Percentiles rank a stretch among this genome's conserved stretches.
These are phyloP conservation scores for Zymoseptoria crescenta DNA, from an alignment of 2,329 filamentous ascomycete species.

Conservation along the genomic window DNA sequence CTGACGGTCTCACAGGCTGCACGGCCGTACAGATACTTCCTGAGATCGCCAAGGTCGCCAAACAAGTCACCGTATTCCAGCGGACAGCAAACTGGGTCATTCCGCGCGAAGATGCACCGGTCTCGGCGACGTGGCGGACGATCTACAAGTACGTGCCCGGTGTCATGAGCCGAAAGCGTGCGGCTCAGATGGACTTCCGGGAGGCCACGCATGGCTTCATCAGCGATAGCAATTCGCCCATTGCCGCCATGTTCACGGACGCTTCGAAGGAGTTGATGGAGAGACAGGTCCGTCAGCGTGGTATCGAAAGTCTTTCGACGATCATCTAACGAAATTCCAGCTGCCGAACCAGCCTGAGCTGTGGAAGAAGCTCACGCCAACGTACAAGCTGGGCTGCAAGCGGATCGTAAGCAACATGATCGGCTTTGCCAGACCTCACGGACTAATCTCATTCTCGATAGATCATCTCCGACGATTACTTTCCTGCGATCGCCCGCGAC, in stretches of 20 bases:
- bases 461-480: conserved; percentile 50
- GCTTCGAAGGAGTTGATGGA: conserved; percentile 36
- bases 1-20: conserved; percentile 35
- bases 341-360: conserved; percentile 44
- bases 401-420: conserved; percentile 28
- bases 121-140: conserved; percentile 36
- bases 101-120: conserved; percentile 43
- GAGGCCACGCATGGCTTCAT: conserved; percentile 43
- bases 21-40: conserved; percentile 53
- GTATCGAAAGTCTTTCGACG: background rate
- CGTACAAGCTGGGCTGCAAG: conserved; percentile 49
- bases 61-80: conserved; percentile 48
- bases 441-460: background rate
- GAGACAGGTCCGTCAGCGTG: conserved; percentile 13
- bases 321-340: conserved; percentile 15
- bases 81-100: conserved; percentile 53
- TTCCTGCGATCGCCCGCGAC: conserved; percentile 39
- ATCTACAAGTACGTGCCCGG: conserved; percentile 46
- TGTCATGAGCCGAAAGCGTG: conserved; percentile 43
- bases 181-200: conserved; percentile 48
- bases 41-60: conserved; percentile 45
- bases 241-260: conserved; percentile 35
- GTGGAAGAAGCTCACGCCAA: conserved; percentile 47
- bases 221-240: conserved; percentile 33
- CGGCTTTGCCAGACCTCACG: background rate